Base-by-base conservation (phyloP, 139 green algal genomes). In the Trebouxia sp. region DNA sequence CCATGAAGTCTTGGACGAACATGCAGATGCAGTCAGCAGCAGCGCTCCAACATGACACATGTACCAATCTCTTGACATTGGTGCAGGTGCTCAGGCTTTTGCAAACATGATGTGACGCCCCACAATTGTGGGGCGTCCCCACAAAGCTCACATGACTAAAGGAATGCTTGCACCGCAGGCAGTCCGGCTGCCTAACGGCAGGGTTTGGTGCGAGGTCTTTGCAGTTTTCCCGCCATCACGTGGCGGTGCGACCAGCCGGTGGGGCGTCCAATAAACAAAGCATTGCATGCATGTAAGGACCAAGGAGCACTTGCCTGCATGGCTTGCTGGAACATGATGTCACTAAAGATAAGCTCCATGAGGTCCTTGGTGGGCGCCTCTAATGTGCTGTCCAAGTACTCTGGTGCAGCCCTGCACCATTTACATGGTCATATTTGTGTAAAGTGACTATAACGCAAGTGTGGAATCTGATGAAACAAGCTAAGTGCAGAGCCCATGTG, bases 271-370 rank as follows among this genome's bases (percentile, higher is more conserved):
- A 28, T 26, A 51, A 8, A 38, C n/a, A 35, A 10, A 35, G 66
- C 38, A 35, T 30, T 30, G n/a, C n/a, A n/a, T n/a, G n/a, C n/a
- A n/a, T 3, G 22, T 0, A 51, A 28, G 22, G 7, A 56, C 22
- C 20, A 38, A 6, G 10, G 39, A 22, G 39, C 17, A 22, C 20
- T 10, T 14, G 65, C 72, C 83, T 67, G 42, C 72, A 79, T 79
- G 45, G 65, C 78, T 32, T 76, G 42, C n/a, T 85, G 76, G 76
- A 90, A 90, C 86, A 90, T 90, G 45, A 84, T 42, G 11, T 79
- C n/a, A 38, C 79, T 56, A 37, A 87, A 87, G 75, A 90, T 89
- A 37, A 90, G 77, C 53, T 79, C 45, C 24, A 90, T 81, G 12
- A 90, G 69, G 1, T 85, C 53, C 24, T 74, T 65, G 5, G 75